A percentile compares a stretch with the other conserved stretches of the same genome.
phyloP scores from a whole-genome alignment of 192 early-diverging fungal species.

The Podochytrium sp. region DNA sequence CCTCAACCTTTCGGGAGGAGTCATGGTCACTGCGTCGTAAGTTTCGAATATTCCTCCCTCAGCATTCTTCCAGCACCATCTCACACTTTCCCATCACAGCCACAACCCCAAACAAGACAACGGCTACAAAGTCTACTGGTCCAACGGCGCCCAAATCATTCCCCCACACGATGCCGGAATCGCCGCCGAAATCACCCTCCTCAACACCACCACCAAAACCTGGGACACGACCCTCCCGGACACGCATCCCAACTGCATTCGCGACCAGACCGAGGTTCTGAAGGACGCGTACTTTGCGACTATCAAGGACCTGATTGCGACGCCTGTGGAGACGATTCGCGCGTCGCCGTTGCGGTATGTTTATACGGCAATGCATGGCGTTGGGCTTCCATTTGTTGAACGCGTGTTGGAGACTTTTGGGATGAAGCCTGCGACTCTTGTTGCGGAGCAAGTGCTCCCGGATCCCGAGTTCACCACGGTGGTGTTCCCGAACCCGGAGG shows the following conservation, averaged over 20 bases:
- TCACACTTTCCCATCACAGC: neutral
- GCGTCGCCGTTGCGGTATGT: conserved; percentile 66
- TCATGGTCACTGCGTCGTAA: conserved; percentile 94
- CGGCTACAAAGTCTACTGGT: conserved; percentile 80
- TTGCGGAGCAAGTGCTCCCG: conserved; percentile 70
- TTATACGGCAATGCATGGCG: conserved; percentile 97
- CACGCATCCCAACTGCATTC: conserved; percentile 46
- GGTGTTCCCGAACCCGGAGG: conserved; percentile 66
- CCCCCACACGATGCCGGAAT: conserved; percentile 85
- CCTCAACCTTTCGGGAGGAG: conserved; percentile 74
- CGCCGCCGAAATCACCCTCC: conserved; percentile 62
- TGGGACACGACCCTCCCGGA: conserved; percentile 72
- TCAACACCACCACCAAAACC: conserved; percentile 49
- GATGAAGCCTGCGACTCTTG: conserved; percentile 62
- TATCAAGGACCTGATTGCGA: neutral
- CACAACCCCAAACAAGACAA: conserved; percentile 93
- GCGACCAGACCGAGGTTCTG: conserved; percentile 63
- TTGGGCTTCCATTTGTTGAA: conserved; percentile 78
- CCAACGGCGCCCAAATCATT: conserved; percentile 91
- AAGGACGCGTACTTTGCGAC: conserved; percentile 73
- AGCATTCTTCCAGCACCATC: neutral
- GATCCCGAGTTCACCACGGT: conserved; percentile 90
- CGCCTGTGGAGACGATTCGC: conserved; percentile 50
- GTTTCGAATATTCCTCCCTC: neutral
- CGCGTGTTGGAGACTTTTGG: conserved; percentile 71